phyloP scores from a whole-genome alignment of 331 rosid species.

The Dryas integrifolia region DNA sequence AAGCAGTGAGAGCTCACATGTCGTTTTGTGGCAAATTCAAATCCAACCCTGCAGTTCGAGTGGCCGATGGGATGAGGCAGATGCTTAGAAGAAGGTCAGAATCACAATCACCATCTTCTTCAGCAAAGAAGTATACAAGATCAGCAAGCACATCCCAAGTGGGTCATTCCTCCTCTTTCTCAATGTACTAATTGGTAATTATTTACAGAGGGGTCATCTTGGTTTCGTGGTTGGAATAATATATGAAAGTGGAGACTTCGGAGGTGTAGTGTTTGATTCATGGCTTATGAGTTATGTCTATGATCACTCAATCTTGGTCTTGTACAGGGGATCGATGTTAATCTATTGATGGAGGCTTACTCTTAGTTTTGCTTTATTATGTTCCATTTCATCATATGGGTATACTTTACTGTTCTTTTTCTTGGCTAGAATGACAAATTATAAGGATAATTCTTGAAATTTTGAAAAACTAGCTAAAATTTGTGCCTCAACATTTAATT shows the following conservation, averaged over 20 bases:
- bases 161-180: slow-evolving; percentile 65
- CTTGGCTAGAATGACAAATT: neutral
- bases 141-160: slow-evolving; percentile 73
- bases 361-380: neutral
- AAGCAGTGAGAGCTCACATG: slow-evolving; percentile 97
- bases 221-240: slow-evolving; percentile 41
- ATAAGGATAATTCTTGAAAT: neutral
- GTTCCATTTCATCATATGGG: slow-evolving; percentile 13
- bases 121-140: slow-evolving; percentile 59
- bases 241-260: slow-evolving; percentile 10
- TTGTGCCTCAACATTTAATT: too few species aligned
- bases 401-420: slow-evolving; percentile 22
- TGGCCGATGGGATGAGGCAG: slow-evolving; percentile 97
- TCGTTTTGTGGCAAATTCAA: slow-evolving; percentile 88
- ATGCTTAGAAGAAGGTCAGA: slow-evolving; percentile 88
- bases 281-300: neutral
- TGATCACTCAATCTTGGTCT: slow-evolving; percentile 19
- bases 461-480: too few species aligned
- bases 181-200: slow-evolving; percentile 36
- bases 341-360: slow-evolving; percentile 24
- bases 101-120: slow-evolving; percentile 46
- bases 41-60: slow-evolving; percentile 84
- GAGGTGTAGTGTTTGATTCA: neutral
- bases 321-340: slow-evolving; percentile 44
- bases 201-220: slow-evolving; percentile 1